Conservation (phyloP, 768 basidiomycete species). For the Amanita phalloides region DNA sequence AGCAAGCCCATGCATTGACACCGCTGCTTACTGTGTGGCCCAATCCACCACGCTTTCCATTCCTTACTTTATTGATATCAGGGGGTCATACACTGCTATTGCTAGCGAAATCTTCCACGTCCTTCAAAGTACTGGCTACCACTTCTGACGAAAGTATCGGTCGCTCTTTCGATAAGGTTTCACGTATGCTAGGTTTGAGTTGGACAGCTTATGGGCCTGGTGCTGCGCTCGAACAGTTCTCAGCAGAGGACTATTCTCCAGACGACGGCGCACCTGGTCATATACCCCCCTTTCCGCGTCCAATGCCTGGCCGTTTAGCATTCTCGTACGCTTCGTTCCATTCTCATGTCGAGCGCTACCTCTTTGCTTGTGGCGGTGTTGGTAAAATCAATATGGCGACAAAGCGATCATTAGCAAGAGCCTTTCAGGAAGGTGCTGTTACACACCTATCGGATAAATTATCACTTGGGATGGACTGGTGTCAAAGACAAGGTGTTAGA, state of each 20-base stretch:
- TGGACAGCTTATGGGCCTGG: slow-evolving; percentile 62
- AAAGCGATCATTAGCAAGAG: slow-evolving; percentile 45
- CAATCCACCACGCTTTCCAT: slow-evolving; percentile 59
- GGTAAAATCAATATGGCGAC: slow-evolving; percentile 25
- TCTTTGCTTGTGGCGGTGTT: slow-evolving; percentile 33
- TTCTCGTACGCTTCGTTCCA: slow-evolving; percentile 82
- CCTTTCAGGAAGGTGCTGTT: slow-evolving; percentile 66
- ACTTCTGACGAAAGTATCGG: slow-evolving; percentile 72
- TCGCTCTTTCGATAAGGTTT: slow-evolving; percentile 75
- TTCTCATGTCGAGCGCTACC: slow-evolving; percentile 51
- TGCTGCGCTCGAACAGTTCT: slow-evolving; percentile 71
- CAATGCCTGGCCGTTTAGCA: slow-evolving; percentile 41
- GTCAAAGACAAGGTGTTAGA: slow-evolving; percentile 26
- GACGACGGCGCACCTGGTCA: slow-evolving; percentile 10
- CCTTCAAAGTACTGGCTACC: slow-evolving; percentile 63
- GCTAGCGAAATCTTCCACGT: slow-evolving; percentile 46
- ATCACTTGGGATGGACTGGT: slow-evolving; percentile 36
- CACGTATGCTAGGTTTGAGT: slow-evolving; percentile 55
- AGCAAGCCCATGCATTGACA: slow-evolving; percentile 94
- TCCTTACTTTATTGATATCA: slow-evolving; percentile 79
- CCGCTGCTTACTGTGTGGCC: slow-evolving; percentile 52
- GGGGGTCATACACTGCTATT: slow-evolving; percentile 93
- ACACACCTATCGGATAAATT: slow-evolving; percentile 72
- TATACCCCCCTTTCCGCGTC: slow-evolving; percentile 31
- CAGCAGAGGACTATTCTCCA: slow-evolving; percentile 23